Evolutionary conservation across 768 basidiomycete genomes (phyloP).

Genomic region (Trichaptum fuscoviolaceum): DNA sequence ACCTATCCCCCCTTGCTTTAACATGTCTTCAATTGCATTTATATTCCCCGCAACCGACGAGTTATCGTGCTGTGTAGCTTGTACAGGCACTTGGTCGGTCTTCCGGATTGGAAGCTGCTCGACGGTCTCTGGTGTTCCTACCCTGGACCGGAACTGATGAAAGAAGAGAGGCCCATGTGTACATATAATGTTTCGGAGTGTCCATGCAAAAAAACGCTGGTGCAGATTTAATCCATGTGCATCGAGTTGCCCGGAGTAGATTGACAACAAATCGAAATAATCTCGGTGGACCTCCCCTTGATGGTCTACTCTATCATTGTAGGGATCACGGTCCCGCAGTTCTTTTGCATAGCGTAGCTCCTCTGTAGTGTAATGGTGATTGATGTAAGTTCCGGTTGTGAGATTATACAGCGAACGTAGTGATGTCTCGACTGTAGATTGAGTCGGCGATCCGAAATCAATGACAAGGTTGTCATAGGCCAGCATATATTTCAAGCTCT

Average conservation of each 20-base stretch:
- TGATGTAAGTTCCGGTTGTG: constrained; percentile 28
- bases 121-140: constrained; percentile 16
- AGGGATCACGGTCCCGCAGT: constrained; percentile 12
- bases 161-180: constrained; percentile 20
- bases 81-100: constrained; percentile 14
- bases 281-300: not conserved
- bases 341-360: constrained; percentile 29
- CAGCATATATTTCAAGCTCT: constrained; percentile 21
- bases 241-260: not conserved
- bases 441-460: constrained; percentile 24
- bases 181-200: constrained; percentile 23
- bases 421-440: constrained; percentile 21
- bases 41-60: constrained; percentile 18
- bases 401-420: constrained; percentile 25
- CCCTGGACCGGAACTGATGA: not conserved
- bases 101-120: constrained; percentile 17
- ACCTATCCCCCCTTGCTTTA: constrained; percentile 14
- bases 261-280: not conserved
- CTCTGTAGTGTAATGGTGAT: constrained; percentile 12
- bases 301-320: constrained; percentile 9
- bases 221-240: constrained; percentile 3
- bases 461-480: constrained; percentile 43
- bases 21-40: constrained; percentile 20
- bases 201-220: constrained; percentile 17
- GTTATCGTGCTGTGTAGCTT: constrained; percentile 18